These are phyloP conservation scores for Gossypium turneri DNA, from an alignment of 345 rosid genomes.

Conservation along the genomic window DNA sequence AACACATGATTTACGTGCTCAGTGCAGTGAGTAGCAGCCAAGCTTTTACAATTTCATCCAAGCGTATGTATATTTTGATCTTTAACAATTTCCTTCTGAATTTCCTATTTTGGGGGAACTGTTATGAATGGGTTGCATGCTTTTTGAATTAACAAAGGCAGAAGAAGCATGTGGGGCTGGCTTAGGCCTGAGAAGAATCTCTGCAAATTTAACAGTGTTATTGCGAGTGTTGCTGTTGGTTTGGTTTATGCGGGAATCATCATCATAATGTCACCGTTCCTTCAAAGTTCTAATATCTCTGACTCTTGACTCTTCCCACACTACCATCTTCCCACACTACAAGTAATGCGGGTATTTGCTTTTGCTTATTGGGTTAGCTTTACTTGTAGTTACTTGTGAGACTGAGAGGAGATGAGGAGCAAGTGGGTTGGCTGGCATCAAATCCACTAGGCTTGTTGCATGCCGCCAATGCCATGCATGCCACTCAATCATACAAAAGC, in stretches of 20 bases:
- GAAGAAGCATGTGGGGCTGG: not conserved
- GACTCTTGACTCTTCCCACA: not conserved
- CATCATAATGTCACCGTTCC: not conserved
- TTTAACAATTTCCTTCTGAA: too few species aligned
- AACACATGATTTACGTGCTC: not conserved
- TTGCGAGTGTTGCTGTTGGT: not conserved
- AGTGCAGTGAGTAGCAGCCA: too few species aligned
- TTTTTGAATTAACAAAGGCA: not conserved
- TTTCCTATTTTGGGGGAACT: too few species aligned
- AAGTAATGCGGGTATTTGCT: not conserved
- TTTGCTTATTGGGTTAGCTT: conserved; percentile 18
- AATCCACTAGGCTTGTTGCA: not conserved
- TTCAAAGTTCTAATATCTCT: not conserved
- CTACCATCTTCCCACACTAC: not conserved
- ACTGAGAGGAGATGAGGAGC: too few species aligned
- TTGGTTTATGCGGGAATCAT: not conserved
- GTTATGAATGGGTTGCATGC: too few species aligned
- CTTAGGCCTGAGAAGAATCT: not conserved
- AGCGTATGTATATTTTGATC: too few species aligned
- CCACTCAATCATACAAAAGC: not conserved
- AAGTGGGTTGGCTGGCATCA: too few species aligned
- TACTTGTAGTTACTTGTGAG: conserved; percentile 11
- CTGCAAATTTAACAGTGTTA: not conserved
- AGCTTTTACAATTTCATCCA: too few species aligned
- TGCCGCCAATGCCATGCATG: not conserved